Evolutionary conservation across 148 eudicot species (phyloP), one percentile per base, ranked within the genome.

Genomic region (Rhododendron williamsianum): DNA sequence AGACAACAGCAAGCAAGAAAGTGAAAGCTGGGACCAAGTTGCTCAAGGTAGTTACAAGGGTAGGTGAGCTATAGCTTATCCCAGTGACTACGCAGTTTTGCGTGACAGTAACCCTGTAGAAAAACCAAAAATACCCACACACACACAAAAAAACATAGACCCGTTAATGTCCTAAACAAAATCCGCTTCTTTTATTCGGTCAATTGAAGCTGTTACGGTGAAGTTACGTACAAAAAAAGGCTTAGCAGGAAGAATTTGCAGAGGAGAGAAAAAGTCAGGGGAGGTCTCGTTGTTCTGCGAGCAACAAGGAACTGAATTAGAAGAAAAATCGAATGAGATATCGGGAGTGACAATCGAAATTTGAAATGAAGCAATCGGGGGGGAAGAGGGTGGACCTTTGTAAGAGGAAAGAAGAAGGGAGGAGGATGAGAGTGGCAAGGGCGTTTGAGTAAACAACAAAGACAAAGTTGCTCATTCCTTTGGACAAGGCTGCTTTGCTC

Each of bases 1-100:
- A 90, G 82, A 90, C 83, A 69, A 92, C 87, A 86, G 93, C 91
- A 63, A 92, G 92, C 73, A 90, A 33, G 88, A 90, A 92, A 77
- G 93, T 90, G 87, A 90, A 90, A 81, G 92, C 93, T 33, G 93
- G 93, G 67, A 90, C 80, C 33, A 92, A 81, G 81, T 85, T 92
- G 87, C 89, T 86, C 88, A 92, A 84, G 48, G 93, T 92, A 78
- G 93, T 88, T 51, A 86, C 87, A 48, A 92, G 90, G 6, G 92
- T 92, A 72, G 93, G 93, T 33, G 93, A 92, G 90, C 92, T 90
- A 76, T 87, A 89, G 49, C 76, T 86, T 81, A 92, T 72, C 71
- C 93, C 93, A 33, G 89, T 88, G 51, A 85, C 84, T 33, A 86
- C 87, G 83, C 92, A 86, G 83, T 90, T 86, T 77, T 90, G 92